These are phyloP conservation scores for Ogataea saltuana DNA, from an alignment of 805 yeast species.

Conservation along the genomic window DNA sequence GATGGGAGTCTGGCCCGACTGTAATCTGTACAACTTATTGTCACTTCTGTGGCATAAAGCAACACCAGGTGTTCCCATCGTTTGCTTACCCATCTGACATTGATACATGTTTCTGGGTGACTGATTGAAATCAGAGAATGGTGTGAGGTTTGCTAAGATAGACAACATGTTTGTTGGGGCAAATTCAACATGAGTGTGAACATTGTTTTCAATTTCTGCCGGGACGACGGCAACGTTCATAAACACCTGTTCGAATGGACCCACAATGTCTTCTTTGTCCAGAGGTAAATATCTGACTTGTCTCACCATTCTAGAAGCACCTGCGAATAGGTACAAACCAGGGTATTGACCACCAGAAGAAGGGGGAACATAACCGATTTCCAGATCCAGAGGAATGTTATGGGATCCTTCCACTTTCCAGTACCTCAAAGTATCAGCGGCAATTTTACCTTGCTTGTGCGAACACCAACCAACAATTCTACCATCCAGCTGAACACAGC, in stretches of 20 bases:
- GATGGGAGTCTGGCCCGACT: constrained; percentile 95
- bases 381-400: constrained; percentile 82
- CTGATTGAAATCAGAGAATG: constrained; percentile 97
- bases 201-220: constrained; percentile 75
- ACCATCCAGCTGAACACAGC: constrained; percentile 95
- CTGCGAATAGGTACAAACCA: constrained; percentile 88
- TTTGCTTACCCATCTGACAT: constrained; percentile 99
- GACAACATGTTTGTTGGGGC: constrained; percentile 94
- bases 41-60: constrained; percentile 91
- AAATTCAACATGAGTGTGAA: constrained; percentile 91
- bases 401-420: constrained; percentile 87
- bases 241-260: constrained; percentile 98
- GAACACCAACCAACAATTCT: constrained; percentile 91
- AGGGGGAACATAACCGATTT: constrained; percentile 96
- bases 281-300: constrained; percentile 91
- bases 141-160: constrained; percentile 94
- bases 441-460: constrained; percentile 80
- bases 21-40: constrained; percentile 89
- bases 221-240: constrained; percentile 96
- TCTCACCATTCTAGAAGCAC: constrained; percentile 92
- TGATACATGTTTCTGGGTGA: constrained; percentile 99
- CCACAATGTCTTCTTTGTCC: constrained; percentile 81
- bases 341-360: constrained; percentile 96
- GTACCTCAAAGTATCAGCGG: constrained; percentile 86
- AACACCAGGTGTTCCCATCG: constrained; percentile 99